Base-by-base conservation (phyloP, 1,139 yeast genomes). In the Taiozyma sp. region DNA sequence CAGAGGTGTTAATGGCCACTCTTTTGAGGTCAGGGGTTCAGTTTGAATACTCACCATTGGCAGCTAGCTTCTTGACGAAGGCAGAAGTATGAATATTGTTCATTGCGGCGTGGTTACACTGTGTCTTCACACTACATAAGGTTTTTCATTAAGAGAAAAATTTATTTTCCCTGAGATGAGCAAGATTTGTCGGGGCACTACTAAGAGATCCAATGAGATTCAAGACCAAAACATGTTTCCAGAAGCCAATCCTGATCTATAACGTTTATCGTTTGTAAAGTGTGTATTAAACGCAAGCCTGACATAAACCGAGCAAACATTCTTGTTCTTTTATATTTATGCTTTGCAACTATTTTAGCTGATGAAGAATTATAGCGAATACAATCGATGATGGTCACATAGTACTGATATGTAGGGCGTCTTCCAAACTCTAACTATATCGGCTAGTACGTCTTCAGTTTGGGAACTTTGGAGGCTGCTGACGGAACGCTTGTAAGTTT, bases 11-110 rank as follows among this genome's bases (percentile, higher is more conserved):
- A 54, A 50, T 49, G 29, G 13, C 5, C 16, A 13, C n/a, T 19
- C 24, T 21, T 11, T 14, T 19, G n/a, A 24, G 22, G n/a, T 26
- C 19, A 35, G 11, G n/a, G 13, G 34, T 30, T 3, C 26, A 30
- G 26, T 41, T 2, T 8, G 2, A 37, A 47, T 48, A 58, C 69
- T 26, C 55, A 70, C 75, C 87, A 61, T 88, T 88, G 8, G 96
- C 88, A 0, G 96, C 96, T 54, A 90, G 73, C 62, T 85, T 85
- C 69, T 86, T 88, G 40, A 89, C 88, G 65, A 89, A 86, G 2
- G 77, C 67, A 39, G 72, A 66, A 9, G 72, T 68, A 50, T 71
- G 72, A n/a, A 35, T 26, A 44, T 21, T 32, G 24, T 26, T 40
- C 42, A 40, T 40, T 7, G 5, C 13, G 14, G 24, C 13, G 24